Base-by-base conservation (phyloP, 164 flowering plant species). In the Dillenia turbinata region DNA sequence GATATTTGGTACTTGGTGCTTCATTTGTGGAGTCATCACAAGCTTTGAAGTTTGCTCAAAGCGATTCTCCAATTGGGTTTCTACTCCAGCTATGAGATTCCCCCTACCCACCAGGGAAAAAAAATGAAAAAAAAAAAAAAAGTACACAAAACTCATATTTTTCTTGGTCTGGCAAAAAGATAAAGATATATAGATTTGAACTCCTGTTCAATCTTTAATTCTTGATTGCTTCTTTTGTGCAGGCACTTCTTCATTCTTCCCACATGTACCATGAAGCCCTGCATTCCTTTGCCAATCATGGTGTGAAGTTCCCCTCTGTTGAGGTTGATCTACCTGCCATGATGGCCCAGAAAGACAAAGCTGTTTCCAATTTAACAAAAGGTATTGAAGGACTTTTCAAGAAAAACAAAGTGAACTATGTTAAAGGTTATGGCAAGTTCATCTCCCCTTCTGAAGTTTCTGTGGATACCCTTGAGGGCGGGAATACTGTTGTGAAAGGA, bases 261-360 rank as follows among this genome's bases (percentile, higher is more conserved):
- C 98, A 92, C 77, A 89, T 92, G 98, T 92, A 79, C 70, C 95
- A 92, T 71, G 96, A 89, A 77, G 98, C 98, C 47, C 72, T 70
- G 65, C 94, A 89, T 76, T 62, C 87, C 17, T 92, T 92, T 66
- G 82, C 92, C 47, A 66, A 54, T 61, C 98, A 92, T 69, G 98
- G 98, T 40, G 92, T 92, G 67, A 92, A 89, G 79, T 60, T 87
- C 52, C 52, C 88, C 8, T 69, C 84, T 15, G 83, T 92, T 51
- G 96, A 92, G 75, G 83, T 92, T 60, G 98, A 92, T 69, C 76
- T 92, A 46, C 86, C 98, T 16, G 92, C 95, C 52, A 89, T 92
- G 98, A 69, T 92, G 85, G 86, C 77, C 52, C 96, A 89, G 66
- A 92, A 92, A 62, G 96, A 92, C 66, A 89, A 86, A 73, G 96